These are phyloP conservation scores for Apiospora rasikravindrae DNA, from an alignment of 2,329 filamentous ascomycete species.

Conservation along the genomic window DNA sequence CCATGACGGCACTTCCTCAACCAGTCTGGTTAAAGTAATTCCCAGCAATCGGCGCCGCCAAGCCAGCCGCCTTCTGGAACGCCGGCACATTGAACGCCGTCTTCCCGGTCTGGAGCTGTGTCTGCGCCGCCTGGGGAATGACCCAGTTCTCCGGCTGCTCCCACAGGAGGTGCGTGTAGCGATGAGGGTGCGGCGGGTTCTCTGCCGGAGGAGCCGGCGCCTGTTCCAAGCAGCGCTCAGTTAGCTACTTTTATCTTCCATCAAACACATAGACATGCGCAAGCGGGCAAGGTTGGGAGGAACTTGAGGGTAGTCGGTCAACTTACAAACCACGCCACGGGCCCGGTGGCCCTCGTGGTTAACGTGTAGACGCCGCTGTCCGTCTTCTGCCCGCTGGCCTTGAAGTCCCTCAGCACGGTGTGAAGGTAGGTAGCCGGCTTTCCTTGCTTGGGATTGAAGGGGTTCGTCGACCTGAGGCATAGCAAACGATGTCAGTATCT, in stretches of 20 bases:
- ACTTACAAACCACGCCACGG: constrained; percentile 34
- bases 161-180: constrained; percentile 45
- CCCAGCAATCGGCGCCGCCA: constrained; percentile 36
- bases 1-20: too few species aligned
- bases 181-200: constrained; percentile 43
- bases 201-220: constrained; percentile 40
- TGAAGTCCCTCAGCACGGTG: constrained; percentile 39
- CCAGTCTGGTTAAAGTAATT: constrained; percentile 43
- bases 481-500: background rate
- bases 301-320: too few species aligned
- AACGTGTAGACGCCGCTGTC: constrained; percentile 31
- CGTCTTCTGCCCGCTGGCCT: constrained; percentile 29
- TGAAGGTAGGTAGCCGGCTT: constrained; percentile 36
- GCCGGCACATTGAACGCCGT: constrained; percentile 39
- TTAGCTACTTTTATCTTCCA: too few species aligned
- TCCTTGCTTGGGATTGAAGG: constrained; percentile 33
- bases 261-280: too few species aligned
- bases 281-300: background rate
- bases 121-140: constrained; percentile 37
- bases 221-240: background rate
- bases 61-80: constrained; percentile 38
- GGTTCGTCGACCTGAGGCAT: constrained; percentile 35
- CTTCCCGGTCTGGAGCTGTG: constrained; percentile 39
- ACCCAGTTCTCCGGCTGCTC: constrained; percentile 41
- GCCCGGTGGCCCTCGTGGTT: constrained; percentile 30